Evolutionary conservation across 805 yeast genomes (phyloP).

Genomic region (Lachancea mirantina): DNA sequence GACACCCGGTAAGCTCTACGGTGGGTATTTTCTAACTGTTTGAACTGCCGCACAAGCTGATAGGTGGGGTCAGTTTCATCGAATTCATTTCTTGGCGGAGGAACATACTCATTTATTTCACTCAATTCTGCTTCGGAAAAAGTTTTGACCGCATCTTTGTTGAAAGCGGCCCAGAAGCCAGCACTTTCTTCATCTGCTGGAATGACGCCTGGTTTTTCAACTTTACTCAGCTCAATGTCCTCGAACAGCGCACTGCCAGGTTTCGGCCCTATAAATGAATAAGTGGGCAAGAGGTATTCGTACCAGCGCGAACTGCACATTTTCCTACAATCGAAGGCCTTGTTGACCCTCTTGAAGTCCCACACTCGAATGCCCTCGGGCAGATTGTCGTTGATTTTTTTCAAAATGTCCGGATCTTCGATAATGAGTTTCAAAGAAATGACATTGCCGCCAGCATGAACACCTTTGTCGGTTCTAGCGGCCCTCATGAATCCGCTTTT

Average conservation of each 20-base stretch:
- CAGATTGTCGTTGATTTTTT: constrained; percentile 62
- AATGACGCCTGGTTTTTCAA: constrained; percentile 50
- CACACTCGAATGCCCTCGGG: constrained; percentile 88
- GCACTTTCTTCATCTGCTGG: constrained; percentile 61
- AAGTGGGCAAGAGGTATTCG: constrained; percentile 89
- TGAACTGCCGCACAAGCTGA: constrained; percentile 43
- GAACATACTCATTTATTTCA: constrained; percentile 23
- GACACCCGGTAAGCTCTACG: constrained; percentile 67
- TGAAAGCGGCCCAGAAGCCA: constrained; percentile 61
- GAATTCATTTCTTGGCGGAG: constrained; percentile 34
- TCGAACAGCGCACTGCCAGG: constrained; percentile 62
- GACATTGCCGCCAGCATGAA: constrained; percentile 94
- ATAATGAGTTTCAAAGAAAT: constrained; percentile 75
- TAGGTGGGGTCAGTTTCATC: constrained; percentile 34
- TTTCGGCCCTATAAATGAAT: constrained; percentile 84
- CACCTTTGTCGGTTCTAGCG: constrained; percentile 91
- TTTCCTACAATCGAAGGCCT: constrained; percentile 88
- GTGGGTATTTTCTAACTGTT: constrained; percentile 55
- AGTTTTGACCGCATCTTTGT: constrained; percentile 32
- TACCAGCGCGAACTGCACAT: constrained; percentile 94
- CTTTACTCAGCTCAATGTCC: constrained; percentile 47
- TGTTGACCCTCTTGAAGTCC: constrained; percentile 86
- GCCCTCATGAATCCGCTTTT: constrained; percentile 84
- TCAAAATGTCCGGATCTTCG: constrained; percentile 63
- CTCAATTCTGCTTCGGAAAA: constrained; percentile 25